Percentiles rank a stretch among this genome's conserved stretches.
Conservation (phyloP, 1,284 basidiomycete genomes). For the Schizophyllum commune region DNA sequence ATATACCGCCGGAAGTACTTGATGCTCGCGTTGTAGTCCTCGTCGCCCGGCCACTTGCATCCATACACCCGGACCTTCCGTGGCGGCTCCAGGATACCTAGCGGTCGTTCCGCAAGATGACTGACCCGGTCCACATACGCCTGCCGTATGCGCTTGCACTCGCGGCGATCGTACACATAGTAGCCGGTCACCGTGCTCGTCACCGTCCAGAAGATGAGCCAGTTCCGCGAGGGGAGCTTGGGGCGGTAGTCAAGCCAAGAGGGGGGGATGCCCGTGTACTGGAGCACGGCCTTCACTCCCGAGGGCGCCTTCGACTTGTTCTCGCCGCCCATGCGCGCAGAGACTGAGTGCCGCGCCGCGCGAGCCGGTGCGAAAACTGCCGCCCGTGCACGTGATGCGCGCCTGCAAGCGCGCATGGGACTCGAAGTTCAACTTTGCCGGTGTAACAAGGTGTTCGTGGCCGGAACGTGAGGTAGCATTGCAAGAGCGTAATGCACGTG, state of each 20-base stretch:
- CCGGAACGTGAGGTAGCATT: neutral
- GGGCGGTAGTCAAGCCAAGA: slow-evolving; percentile 71
- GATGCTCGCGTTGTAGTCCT: slow-evolving; percentile 80
- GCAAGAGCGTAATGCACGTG: neutral
- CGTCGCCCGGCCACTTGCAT: slow-evolving; percentile 90
- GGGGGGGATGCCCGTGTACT: slow-evolving; percentile 62
- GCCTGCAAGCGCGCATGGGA: neutral
- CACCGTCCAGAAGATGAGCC: slow-evolving; percentile 84
- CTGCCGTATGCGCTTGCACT: slow-evolving; percentile 72
- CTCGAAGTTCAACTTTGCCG: no score
- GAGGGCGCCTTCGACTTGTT: slow-evolving; percentile 18
- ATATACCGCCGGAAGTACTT: slow-evolving; percentile 93
- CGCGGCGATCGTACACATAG: slow-evolving; percentile 79
- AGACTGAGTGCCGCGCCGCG: neutral
- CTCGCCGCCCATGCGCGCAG: neutral
- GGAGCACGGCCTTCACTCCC: slow-evolving; percentile 44
- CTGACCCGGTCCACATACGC: slow-evolving; percentile 79
- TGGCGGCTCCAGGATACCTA: slow-evolving; percentile 61
- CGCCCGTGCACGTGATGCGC: neutral
- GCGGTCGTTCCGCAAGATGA: slow-evolving; percentile 62
- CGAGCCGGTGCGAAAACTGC: neutral
- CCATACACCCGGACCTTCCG: slow-evolving; percentile 86
- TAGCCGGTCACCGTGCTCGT: slow-evolving; percentile 64
- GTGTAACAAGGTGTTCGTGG: neutral
- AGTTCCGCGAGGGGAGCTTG: slow-evolving; percentile 83